These are phyloP conservation scores for Plasmodium blacklocki DNA, from an alignment of 169 alveolate species.

Conservation along the genomic window DNA sequence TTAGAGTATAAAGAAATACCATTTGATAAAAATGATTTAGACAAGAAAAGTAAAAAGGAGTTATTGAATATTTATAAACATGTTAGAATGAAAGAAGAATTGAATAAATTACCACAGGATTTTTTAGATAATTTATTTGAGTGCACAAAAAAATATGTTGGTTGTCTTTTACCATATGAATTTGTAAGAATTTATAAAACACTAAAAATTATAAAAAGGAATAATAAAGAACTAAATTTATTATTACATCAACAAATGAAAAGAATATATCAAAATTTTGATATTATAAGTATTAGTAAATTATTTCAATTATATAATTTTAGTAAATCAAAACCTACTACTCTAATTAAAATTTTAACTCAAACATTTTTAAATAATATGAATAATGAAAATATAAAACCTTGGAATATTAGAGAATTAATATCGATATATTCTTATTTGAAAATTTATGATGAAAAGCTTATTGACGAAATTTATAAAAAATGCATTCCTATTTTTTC, in stretches of 20 bases:
- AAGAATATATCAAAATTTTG: conserved; percentile 63
- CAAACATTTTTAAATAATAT: conserved; percentile 24
- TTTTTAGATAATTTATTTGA: conserved; percentile 60
- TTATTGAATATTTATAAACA: conserved; percentile 37
- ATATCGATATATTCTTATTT: conserved; percentile 48
- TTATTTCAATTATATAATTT: conserved; percentile 51
- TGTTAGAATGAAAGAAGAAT: conserved; percentile 36
- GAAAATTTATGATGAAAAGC: conserved; percentile 20
- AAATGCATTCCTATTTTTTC: conserved; percentile 44
- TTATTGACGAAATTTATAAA: conserved; percentile 20
- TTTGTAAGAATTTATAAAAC: conserved; percentile 51
- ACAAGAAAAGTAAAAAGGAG: conserved; percentile 49
- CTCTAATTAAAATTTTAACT: conserved; percentile 37
- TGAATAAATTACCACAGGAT: conserved; percentile 51
- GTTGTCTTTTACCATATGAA: conserved; percentile 62
- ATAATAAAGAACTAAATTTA: conserved; percentile 30
- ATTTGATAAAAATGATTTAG: conserved; percentile 26
- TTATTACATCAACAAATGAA: conserved; percentile 69
- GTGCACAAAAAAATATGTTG: conserved; percentile 62
- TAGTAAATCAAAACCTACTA: conserved; percentile 20
- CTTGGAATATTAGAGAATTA: conserved; percentile 66
- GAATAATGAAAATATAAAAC: background rate
- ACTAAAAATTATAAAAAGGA: conserved; percentile 27
- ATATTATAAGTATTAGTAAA: conserved; percentile 49
- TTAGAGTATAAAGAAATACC: conserved; percentile 61